These are phyloP conservation scores for Thalassiosira livingstoniorum DNA, from an alignment of 352 stramenopile species.

Conservation along the genomic window DNA sequence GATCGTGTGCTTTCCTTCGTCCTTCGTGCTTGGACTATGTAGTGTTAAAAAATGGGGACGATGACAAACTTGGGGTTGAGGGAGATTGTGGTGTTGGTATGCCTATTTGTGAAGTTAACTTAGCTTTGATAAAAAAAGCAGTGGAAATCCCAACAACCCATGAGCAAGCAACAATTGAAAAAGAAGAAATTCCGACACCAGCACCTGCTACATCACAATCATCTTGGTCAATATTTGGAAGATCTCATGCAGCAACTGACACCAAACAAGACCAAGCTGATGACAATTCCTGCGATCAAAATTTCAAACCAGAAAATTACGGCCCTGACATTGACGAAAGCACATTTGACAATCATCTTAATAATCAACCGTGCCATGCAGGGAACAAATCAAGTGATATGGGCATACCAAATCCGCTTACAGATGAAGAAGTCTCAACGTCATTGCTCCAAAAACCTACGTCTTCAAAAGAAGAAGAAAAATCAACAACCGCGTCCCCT, in stretches of 20 bases:
- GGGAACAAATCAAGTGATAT: no score
- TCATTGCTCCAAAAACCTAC: no score
- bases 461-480: slow-evolving; percentile 4
- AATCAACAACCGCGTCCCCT: slow-evolving; percentile 1
- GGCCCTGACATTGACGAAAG: not conserved
- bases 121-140: slow-evolving; percentile 30
- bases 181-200: not conserved
- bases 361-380: not conserved
- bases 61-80: no score
- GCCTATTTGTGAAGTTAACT: slow-evolving; percentile 46
- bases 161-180: not conserved
- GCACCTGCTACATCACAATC: slow-evolving; percentile 10
- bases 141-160: not conserved
- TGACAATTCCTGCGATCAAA: slow-evolving; percentile 2
- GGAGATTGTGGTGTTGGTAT: not conserved
- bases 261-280: no score
- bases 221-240: slow-evolving; percentile 35
- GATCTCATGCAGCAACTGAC: no score
- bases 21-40: no score
- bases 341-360: not conserved
- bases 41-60: no score
- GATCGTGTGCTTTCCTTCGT: slow-evolving; percentile 65
- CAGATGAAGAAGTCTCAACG: no score
- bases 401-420: no score
- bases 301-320: slow-evolving; percentile 13